Base-by-base conservation (phyloP, 148 eudicot species). In the Polygonum aviculare region DNA sequence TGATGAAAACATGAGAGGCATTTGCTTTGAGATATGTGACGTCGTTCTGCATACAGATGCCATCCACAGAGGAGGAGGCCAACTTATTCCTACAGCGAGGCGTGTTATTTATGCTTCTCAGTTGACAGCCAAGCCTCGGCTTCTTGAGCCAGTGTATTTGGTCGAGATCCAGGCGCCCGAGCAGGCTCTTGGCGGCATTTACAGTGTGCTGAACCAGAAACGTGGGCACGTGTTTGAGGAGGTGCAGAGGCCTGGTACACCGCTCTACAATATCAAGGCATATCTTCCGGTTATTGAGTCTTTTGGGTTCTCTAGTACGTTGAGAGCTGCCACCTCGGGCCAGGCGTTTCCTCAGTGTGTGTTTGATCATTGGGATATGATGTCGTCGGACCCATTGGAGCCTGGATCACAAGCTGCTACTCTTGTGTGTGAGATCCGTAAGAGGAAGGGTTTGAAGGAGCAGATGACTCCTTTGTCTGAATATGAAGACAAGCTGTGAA, bases 31-130 rank as follows among this genome's bases (percentile, higher is more conserved):
- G 69, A 88, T 90, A 1, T 90, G 94, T 82, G 95, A 90, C 81
- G 92, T 90, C 45, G 95, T 90, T 74, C 90, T 90, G 19, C 95
- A 90, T 45, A 78, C 95, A 39, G 95, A 90, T 83, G 95, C 95
- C 67, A 90, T 90, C 86, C 95, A 90, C 82, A 82, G 95, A 74
- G 95, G 95, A 44, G 95, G 95, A 76, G 95, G 95, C 39, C 95
- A 90, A 76, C 81, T 90, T 60, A 90, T 90, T 44, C 95, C 95
- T 12, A 88, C 95, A 35, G 92, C 95, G 2, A 84, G 95, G 81
- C 88, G 95, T 78, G 95, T 90, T 19, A 78, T 91, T 16, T 91
- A 91, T 40, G 96, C 96, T 57, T 81, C 96, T 9, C 93, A 89
- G 75, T 72, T 91, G 22, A 91, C 93, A 40, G 96, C 92, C 18